These are phyloP conservation scores for Penicillium lividum DNA, from an alignment of 495 filamentous ascomycete genomes.

Conservation along the genomic window DNA sequence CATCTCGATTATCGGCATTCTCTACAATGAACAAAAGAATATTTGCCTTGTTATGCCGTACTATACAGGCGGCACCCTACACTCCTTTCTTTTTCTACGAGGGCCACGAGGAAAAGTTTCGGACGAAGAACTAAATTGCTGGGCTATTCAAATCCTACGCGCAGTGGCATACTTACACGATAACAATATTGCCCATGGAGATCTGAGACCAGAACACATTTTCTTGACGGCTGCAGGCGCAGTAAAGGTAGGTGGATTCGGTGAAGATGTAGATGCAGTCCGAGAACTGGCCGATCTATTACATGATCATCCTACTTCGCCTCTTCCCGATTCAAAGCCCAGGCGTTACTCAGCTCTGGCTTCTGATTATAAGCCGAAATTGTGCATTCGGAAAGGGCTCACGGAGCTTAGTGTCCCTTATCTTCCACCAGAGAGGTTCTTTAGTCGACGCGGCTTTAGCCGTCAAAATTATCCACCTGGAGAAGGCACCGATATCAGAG, in stretches of 20 bases:
- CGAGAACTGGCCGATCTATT: slow-evolving; percentile 7
- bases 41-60: slow-evolving; percentile 26
- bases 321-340: not conserved
- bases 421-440: slow-evolving; percentile 18
- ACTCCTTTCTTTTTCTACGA: slow-evolving; percentile 3
- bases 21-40: slow-evolving; percentile 18
- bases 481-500: slow-evolving; percentile 10
- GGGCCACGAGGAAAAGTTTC: not conserved
- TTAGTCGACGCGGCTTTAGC: not conserved
- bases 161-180: slow-evolving; percentile 56
- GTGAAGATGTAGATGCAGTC: slow-evolving; percentile 11
- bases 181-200: slow-evolving; percentile 16
- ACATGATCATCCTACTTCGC: not conserved
- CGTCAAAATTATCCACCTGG: not conserved
- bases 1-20: slow-evolving; percentile 15
- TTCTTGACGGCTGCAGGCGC: slow-evolving; percentile 40
- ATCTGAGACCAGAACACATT: slow-evolving; percentile 57
- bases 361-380: not conserved
- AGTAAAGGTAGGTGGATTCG: slow-evolving; percentile 13
- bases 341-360: not conserved
- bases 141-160: slow-evolving; percentile 54
- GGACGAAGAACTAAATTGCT: slow-evolving; percentile 15
- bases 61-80: slow-evolving; percentile 20
- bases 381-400: slow-evolving; percentile 6
- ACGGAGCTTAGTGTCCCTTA: slow-evolving; percentile 14